phyloP scores from a whole-genome alignment of 176 grass and related monocot species.

The Aegilops bicornis region DNA sequence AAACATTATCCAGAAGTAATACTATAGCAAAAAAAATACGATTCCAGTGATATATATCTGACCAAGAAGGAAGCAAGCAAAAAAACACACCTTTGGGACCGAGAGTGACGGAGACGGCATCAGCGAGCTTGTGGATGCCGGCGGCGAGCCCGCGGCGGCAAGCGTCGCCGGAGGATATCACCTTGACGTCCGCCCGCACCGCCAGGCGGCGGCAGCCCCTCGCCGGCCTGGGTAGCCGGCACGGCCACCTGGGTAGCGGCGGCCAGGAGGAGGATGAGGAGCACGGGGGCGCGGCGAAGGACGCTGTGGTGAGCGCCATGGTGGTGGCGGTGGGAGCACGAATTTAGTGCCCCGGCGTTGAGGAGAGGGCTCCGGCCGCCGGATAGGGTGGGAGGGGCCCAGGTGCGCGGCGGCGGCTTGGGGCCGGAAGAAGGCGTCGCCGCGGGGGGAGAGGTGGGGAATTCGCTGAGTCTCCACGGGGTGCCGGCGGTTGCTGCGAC shows the following conservation, averaged over 20 bases:
- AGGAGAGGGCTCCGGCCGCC: not conserved
- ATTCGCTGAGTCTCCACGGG: no score
- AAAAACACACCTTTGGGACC: conserved; percentile 70
- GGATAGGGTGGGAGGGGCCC: not conserved
- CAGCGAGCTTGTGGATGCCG: conserved; percentile 92
- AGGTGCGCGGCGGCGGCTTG: not conserved
- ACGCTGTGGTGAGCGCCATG: conserved; percentile 23
- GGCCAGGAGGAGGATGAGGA: conserved; percentile 9
- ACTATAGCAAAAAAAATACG: no score
- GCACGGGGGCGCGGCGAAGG: not conserved
- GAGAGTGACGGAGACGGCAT: conserved; percentile 77
- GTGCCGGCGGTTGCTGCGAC: no score
- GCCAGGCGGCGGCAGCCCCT: conserved; percentile 23
- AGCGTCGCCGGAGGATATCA: conserved; percentile 57
- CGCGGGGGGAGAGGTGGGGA: not conserved
- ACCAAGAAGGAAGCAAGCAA: not conserved
- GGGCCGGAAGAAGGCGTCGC: not conserved
- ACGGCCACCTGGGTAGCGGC: conserved; percentile 12
- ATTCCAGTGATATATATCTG: no score
- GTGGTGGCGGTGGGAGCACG: not conserved
- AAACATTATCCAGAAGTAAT: no score
- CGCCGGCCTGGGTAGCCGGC: not conserved
- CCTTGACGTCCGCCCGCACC: conserved; percentile 62
- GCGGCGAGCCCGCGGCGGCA: conserved; percentile 68
- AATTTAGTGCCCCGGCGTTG: not conserved